Percentiles rank a stretch among this genome's conserved stretches.
These are phyloP conservation scores for Pterocarpus santalinus DNA, from an alignment of 306 rosid species.

Conservation along the genomic window DNA sequence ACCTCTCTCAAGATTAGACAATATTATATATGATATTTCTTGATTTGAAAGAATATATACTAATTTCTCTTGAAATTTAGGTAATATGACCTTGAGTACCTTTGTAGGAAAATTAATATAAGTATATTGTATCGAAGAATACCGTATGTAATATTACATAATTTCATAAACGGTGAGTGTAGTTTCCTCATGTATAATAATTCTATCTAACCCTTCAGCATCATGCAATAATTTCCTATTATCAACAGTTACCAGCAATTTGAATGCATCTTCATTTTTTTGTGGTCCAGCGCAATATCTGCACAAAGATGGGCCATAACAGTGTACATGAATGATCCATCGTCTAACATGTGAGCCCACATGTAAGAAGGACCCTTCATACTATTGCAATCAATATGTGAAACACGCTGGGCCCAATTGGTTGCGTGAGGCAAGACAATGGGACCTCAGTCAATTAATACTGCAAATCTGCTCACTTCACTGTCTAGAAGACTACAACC, in stretches of 20 bases:
- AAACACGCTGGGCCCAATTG: constrained; percentile 56
- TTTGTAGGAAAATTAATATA: too few species aligned
- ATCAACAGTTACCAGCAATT: not conserved
- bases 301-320: constrained; percentile 48
- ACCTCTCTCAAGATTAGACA: too few species aligned
- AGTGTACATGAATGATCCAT: constrained; percentile 34
- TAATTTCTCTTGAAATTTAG: too few species aligned
- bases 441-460: constrained; percentile 42
- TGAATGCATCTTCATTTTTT: constrained; percentile 10
- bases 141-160: too few species aligned
- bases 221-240: too few species aligned
- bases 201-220: too few species aligned
- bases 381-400: constrained; percentile 40
- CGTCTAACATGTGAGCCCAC: constrained; percentile 53
- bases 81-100: too few species aligned
- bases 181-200: too few species aligned
- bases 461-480: constrained; percentile 25
- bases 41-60: too few species aligned
- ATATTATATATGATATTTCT: too few species aligned
- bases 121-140: too few species aligned
- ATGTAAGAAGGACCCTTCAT: constrained; percentile 44
- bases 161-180: too few species aligned
- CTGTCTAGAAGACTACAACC: not conserved
- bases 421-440: constrained; percentile 26
- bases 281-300: constrained; percentile 51